Conservation (phyloP, 306 rosid species). For the Ziziphus jujuba region DNA sequence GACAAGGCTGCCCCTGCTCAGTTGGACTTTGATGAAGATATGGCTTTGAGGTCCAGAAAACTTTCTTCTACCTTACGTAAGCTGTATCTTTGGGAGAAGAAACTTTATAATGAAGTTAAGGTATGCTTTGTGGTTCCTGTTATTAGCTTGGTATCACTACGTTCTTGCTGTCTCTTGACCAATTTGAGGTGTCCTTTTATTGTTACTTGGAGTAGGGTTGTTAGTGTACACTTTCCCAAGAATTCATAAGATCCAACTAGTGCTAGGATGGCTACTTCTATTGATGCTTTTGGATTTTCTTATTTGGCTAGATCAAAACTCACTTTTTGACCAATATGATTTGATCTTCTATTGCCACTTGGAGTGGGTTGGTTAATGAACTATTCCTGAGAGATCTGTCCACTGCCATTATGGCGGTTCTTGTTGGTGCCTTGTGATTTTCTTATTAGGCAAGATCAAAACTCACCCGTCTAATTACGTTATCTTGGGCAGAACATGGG, state of each 20-base stretch:
- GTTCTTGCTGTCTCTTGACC: conserved; percentile 11
- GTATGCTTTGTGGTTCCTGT: conserved; percentile 37
- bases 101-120: conserved; percentile 86
- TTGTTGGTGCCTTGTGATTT: background rate
- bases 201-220: background rate
- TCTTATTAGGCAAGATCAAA: background rate
- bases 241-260: background rate
- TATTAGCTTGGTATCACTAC: background rate
- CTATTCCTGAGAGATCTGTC: conserved; percentile 1
- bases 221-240: background rate
- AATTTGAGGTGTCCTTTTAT: background rate
- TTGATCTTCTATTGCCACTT: background rate
- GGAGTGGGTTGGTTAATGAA: background rate
- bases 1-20: conserved; percentile 36
- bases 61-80: conserved; percentile 86
- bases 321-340: background rate
- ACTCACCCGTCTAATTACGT: background rate
- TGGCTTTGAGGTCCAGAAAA: conserved; percentile 48
- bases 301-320: background rate
- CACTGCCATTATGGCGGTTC: conserved; percentile 6
- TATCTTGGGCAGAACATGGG: background rate
- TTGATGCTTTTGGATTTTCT: conserved; percentile 4
- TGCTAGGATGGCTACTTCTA: conserved; percentile 4
- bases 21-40: conserved; percentile 45
- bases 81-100: conserved; percentile 96